Conservation (phyloP, 257 asterid genomes). For the Penstemon newberryi region DNA sequence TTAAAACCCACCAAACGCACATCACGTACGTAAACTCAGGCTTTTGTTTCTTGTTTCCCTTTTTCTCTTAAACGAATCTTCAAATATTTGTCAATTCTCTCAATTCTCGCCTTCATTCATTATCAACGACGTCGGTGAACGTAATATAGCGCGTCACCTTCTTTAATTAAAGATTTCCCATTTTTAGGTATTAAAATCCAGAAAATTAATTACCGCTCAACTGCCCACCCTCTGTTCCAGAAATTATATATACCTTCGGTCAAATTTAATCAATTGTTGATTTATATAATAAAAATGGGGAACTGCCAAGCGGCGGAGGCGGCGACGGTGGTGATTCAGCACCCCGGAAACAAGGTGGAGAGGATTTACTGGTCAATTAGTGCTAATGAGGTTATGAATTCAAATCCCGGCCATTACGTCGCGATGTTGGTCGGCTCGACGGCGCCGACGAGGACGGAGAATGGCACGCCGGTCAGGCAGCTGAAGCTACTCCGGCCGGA, state of each 20-base stretch:
- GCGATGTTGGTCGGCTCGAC: constrained; percentile 55
- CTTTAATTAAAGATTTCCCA: too few species aligned
- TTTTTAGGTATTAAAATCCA: too few species aligned
- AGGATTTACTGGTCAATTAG: constrained; percentile 69
- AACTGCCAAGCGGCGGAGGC: constrained; percentile 94
- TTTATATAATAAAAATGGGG: constrained; percentile 46
- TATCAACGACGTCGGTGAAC: too few species aligned
- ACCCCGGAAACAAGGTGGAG: constrained; percentile 64
- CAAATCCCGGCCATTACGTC: constrained; percentile 83
- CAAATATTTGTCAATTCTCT: neutral
- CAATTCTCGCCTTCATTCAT: neutral
- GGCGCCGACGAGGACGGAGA: constrained; percentile 41
- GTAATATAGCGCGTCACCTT: too few species aligned
- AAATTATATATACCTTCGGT: too few species aligned
- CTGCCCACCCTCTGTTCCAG: too few species aligned
- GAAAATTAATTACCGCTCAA: too few species aligned
- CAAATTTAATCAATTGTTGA: too few species aligned
- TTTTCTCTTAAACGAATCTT: neutral
- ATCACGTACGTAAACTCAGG: too few species aligned
- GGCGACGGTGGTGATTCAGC: constrained; percentile 76
- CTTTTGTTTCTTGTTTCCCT: neutral
- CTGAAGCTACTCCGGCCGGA: constrained; percentile 81
- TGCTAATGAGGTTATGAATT: constrained; percentile 69
- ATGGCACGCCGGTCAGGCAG: constrained; percentile 55
- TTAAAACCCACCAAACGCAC: neutral